Conservation (phyloP, 768 basidiomycete species). For the Trametes cinnabarina region DNA sequence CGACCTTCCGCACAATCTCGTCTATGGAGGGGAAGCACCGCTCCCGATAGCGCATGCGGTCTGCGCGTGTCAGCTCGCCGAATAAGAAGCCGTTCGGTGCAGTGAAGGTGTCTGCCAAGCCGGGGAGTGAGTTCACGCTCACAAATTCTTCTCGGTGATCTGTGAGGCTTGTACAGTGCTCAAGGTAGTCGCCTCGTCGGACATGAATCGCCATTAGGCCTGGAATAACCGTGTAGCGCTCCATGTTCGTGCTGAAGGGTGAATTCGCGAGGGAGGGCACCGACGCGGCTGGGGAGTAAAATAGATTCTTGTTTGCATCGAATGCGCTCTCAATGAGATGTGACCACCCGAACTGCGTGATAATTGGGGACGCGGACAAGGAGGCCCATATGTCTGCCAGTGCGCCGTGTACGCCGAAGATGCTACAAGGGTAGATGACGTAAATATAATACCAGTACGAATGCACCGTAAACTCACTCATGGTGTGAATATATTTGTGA, state of each 20-base stretch:
- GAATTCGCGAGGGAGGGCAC: neutral
- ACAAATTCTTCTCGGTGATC: conserved; percentile 34
- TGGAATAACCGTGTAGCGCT: conserved; percentile 27
- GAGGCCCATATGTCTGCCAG: conserved; percentile 36
- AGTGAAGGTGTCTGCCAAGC: conserved; percentile 38
- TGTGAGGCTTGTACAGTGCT: conserved; percentile 42
- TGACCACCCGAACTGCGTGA: conserved; percentile 50
- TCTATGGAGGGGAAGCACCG: conserved; percentile 43
- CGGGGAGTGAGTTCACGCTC: conserved; percentile 43
- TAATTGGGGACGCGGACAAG: conserved; percentile 46
- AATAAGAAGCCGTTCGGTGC: conserved; percentile 27
- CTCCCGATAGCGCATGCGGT: conserved; percentile 27
- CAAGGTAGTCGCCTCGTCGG: conserved; percentile 47
- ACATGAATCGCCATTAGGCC: conserved; percentile 50
- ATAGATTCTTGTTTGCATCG: conserved; percentile 13
- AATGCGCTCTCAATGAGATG: conserved; percentile 45
- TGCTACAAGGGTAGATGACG: conserved; percentile 1
- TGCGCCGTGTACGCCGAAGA: conserved; percentile 14
- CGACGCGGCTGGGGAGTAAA: neutral
- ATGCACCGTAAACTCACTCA: neutral
- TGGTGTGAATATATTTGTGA: neutral
- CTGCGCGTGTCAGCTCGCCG: conserved; percentile 17
- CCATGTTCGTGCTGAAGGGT: conserved; percentile 3
- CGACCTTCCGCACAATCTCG: conserved; percentile 40
- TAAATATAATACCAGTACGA: no score